Evolutionary conservation across 2,329 filamentous ascomycete genomes (phyloP), one percentile per base, ranked within the genome.

Genomic region (Ilyonectria destructans): DNA sequence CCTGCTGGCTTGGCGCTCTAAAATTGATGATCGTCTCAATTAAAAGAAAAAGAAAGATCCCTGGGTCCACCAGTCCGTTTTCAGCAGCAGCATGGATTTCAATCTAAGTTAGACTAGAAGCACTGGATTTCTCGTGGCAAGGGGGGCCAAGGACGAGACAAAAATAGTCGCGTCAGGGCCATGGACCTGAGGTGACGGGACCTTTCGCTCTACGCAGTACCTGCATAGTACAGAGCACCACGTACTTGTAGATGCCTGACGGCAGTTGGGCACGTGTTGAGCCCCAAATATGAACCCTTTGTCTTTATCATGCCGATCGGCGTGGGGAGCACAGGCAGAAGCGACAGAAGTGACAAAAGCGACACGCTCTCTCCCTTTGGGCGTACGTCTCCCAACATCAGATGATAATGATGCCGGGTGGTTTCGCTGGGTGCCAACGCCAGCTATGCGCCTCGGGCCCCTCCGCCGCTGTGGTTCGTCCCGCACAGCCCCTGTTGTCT

Each of bases 1-100:
- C 29, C 29, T 21, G 12, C 51, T 45, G 49, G 17, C 31, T 46
- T 63, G 60, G 60, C 60, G 60, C 60, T 58, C 52, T 63, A 58
- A 63, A 56, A 58, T 63, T 57, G 46, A 63, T 56, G 60, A 63
- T 63, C 60, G 60, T 63, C 60, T 63, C 45, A 62, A 57, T 62
- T 57, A 29, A 58, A 58, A 57, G 37, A 63, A 57, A 62, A 49
- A 62, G 52, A 57, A 62, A 51, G 52, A 49, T 51, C 52, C 52
- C 52, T 57, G 43, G 21, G 35, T 19, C 60, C 55, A 46, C 49
- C 33, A 49, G 60, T 63, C 60, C 60, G 52, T 46, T 49, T 49
- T 63, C 43, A 58, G 60, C 23, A 57, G 54, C 19, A 37, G 35
- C 60, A 63, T 40, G 52, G 19, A 43, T 15, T 21, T 23, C 21